Conservation (phyloP, 108 stramenopile genomes). For the Nitzschia palea region DNA sequence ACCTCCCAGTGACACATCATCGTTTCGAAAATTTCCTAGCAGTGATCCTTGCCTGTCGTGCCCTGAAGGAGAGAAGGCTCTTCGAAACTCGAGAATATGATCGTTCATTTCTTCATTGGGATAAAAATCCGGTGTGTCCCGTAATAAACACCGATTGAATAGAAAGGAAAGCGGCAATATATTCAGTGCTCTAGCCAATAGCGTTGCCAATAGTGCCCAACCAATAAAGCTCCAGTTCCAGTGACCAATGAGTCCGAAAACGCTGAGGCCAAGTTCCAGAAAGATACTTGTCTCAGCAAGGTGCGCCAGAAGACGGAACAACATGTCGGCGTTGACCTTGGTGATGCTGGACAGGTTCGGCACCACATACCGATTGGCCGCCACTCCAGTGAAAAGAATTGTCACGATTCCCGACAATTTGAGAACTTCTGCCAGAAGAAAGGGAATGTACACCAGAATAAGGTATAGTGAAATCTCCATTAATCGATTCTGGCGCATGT, state of each 20-base stretch:
- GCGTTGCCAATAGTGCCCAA: constrained; percentile 59
- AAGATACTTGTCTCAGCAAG: constrained; percentile 81
- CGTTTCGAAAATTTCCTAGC: constrained; percentile 2
- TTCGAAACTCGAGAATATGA: constrained; percentile 16
- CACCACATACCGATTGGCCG: constrained; percentile 55
- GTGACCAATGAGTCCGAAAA: constrained; percentile 46
- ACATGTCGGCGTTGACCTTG: constrained; percentile 40
- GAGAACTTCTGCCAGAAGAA: constrained; percentile 69
- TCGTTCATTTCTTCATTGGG: not conserved
- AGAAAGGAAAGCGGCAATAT: constrained; percentile 68
- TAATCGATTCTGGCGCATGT: constrained; percentile 46
- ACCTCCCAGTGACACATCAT: not conserved
- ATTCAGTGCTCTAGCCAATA: constrained; percentile 67
- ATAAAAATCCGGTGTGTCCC: constrained; percentile 7
- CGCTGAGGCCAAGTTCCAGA: constrained; percentile 78
- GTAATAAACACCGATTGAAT: constrained; percentile 44
- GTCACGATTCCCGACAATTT: constrained; percentile 83
- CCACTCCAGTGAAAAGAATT: constrained; percentile 83
- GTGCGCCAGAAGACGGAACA: constrained; percentile 67
- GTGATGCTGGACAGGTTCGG: constrained; percentile 64
- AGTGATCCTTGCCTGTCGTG: not conserved
- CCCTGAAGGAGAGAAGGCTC: constrained; percentile 1
- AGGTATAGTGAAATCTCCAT: constrained; percentile 65
- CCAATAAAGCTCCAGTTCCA: constrained; percentile 51
- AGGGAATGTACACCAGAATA: constrained; percentile 73